A percentile compares a stretch with the other conserved stretches of the same genome.
Conservation (phyloP, 192 early-diverging fungal species). For the Coemansia reversa region DNA sequence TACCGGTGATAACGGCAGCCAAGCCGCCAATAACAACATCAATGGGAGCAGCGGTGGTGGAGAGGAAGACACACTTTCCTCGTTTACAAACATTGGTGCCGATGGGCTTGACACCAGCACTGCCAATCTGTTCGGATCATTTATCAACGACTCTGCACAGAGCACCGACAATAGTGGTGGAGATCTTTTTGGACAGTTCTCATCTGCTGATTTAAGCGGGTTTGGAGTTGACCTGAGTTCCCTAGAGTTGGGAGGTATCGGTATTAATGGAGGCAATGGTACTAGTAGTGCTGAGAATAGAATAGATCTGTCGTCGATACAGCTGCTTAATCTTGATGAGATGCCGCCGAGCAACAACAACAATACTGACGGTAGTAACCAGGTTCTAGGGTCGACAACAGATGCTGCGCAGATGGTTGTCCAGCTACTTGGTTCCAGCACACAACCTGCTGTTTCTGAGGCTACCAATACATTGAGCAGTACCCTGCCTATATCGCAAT, state of each 20-base stretch:
- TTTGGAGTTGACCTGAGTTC: slow-evolving; percentile 37
- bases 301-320: slow-evolving; percentile 43
- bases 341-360: slow-evolving; percentile 4
- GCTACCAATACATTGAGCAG: background rate
- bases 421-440: slow-evolving; percentile 19
- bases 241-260: slow-evolving; percentile 18
- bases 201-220: slow-evolving; percentile 24
- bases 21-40: background rate
- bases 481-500: no score
- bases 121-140: slow-evolving; percentile 40
- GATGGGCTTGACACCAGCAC: slow-evolving; percentile 31
- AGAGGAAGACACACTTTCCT: slow-evolving; percentile 21
- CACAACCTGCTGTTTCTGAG: slow-evolving; percentile 1
- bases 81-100: slow-evolving; percentile 31
- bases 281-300: background rate
- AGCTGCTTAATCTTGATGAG: slow-evolving; percentile 36
- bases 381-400: slow-evolving; percentile 1
- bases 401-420: slow-evolving; percentile 41
- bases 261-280: background rate
- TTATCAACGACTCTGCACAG: slow-evolving; percentile 29
- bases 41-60: slow-evolving; percentile 6
- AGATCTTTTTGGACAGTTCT: slow-evolving; percentile 13
- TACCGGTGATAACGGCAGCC: background rate
- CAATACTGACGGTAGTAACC: background rate
- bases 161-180: background rate